These are phyloP conservation scores for Cladorrhinum sp. DNA, from an alignment of 2,329 filamentous ascomycete genomes.

Conservation along the genomic window DNA sequence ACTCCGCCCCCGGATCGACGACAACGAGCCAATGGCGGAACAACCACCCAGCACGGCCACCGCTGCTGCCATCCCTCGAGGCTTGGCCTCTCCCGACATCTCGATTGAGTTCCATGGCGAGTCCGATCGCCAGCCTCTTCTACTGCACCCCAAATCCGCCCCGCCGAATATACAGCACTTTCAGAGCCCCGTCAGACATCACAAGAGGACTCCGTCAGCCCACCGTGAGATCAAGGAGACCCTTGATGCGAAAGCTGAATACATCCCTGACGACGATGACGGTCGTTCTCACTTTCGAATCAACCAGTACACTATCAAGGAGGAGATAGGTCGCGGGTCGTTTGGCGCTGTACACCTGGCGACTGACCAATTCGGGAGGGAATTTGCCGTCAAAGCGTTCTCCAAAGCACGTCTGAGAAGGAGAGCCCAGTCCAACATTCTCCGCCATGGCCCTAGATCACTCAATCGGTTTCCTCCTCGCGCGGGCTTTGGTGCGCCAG, in stretches of 20 bases:
- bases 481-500: conserved; percentile 28
- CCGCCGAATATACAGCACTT: conserved; percentile 40
- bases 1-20: conserved; percentile 14
- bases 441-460: conserved; percentile 40
- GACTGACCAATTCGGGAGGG: conserved; percentile 81
- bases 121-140: conserved; percentile 29
- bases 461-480: conserved; percentile 20
- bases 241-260: conserved; percentile 82
- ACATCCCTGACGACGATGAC: conserved; percentile 79
- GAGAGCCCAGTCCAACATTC: conserved; percentile 83
- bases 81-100: conserved; percentile 39
- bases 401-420: conserved; percentile 89
- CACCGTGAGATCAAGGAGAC: conserved; percentile 72
- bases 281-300: conserved; percentile 79
- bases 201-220: conserved; percentile 54
- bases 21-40: conserved; percentile 13
- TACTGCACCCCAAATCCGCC: conserved; percentile 41
- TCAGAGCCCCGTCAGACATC: conserved; percentile 55
- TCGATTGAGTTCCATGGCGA: conserved; percentile 35
- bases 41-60: conserved; percentile 7
- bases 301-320: conserved; percentile 91
- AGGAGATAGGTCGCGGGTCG: conserved; percentile 95
- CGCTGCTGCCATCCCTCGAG: conserved; percentile 20
- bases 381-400: conserved; percentile 98
- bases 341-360: conserved; percentile 92